Conservation (phyloP, 2,329 filamentous ascomycete species). For the Dryadomyces quercus-mongolicae region DNA sequence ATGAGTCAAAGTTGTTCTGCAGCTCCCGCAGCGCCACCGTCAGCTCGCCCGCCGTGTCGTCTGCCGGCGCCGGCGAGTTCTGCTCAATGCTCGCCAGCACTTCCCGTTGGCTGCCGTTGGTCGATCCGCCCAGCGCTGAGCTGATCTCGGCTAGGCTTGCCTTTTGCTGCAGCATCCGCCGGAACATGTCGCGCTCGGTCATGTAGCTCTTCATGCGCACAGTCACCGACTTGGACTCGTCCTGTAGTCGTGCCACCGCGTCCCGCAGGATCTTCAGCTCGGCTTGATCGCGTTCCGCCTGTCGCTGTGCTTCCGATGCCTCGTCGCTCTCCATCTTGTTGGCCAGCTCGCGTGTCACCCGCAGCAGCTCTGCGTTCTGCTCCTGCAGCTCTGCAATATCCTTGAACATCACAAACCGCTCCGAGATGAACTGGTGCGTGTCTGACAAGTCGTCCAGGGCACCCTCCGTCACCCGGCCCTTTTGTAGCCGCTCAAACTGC, state of each 20-base stretch:
- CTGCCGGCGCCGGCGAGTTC: conserved; percentile 30
- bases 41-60: conserved; percentile 56
- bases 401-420: conserved; percentile 82
- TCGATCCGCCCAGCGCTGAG: conserved; percentile 55
- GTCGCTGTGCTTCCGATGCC: conserved; percentile 53
- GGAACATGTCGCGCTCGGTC: conserved; percentile 94
- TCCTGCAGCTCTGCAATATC: conserved; percentile 73
- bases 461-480: conserved; percentile 61
- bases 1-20: conserved; percentile 80
- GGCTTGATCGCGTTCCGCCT: conserved; percentile 52
- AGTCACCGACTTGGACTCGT: conserved; percentile 72
- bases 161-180: conserved; percentile 76
- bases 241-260: conserved; percentile 41
- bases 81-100: conserved; percentile 41
- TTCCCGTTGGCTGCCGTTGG: conserved; percentile 42
- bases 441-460: conserved; percentile 64
- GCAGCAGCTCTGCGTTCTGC: conserved; percentile 76
- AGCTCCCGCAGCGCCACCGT: conserved; percentile 73
- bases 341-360: conserved; percentile 71
- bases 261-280: conserved; percentile 49
- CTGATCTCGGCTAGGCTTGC: conserved; percentile 47
- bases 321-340: conserved; percentile 88
- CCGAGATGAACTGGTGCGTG: conserved; percentile 79
- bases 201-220: conserved; percentile 86
- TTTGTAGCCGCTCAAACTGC: conserved; percentile 66